phyloP scores from a whole-genome alignment of 1,284 basidiomycete species.

The Ustilago trichophora region DNA sequence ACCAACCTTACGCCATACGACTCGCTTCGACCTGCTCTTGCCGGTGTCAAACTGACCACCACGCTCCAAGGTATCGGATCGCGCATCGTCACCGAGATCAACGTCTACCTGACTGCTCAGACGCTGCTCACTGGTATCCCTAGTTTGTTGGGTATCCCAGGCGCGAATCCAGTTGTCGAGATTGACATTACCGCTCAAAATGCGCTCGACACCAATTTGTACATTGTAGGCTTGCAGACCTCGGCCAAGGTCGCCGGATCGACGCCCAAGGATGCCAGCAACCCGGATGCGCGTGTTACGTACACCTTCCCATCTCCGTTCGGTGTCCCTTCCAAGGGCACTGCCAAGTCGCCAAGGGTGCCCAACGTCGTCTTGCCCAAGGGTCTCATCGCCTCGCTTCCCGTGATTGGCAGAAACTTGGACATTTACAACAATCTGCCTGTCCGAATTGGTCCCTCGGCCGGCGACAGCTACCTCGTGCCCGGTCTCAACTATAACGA shows the following conservation, averaged over 20 bases:
- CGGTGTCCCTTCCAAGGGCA: slow-evolving; percentile 9
- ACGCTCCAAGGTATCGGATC: slow-evolving; percentile 69
- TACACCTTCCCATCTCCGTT: slow-evolving; percentile 44
- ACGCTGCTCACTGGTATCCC: slow-evolving; percentile 32
- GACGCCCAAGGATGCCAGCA: slow-evolving; percentile 16
- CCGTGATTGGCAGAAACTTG: slow-evolving; percentile 41
- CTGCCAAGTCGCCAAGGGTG: slow-evolving; percentile 26
- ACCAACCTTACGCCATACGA: slow-evolving; percentile 73
- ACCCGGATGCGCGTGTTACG: slow-evolving; percentile 32
- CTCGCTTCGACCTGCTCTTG: slow-evolving; percentile 73
- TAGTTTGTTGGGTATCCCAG: slow-evolving; percentile 14
- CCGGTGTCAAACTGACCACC: slow-evolving; percentile 72
- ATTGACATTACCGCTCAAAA: slow-evolving; percentile 43
- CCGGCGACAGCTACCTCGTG: slow-evolving; percentile 43
- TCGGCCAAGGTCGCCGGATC: slow-evolving; percentile 26
- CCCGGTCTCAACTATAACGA: slow-evolving; percentile 50
- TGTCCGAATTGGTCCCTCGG: slow-evolving; percentile 31
- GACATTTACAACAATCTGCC: slow-evolving; percentile 49
- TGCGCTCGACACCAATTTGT: slow-evolving; percentile 30
- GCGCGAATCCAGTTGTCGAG: slow-evolving; percentile 13
- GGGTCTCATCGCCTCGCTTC: slow-evolving; percentile 45
- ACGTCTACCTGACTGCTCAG: slow-evolving; percentile 41
- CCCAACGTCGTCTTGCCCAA: slow-evolving; percentile 45
- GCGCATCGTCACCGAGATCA: slow-evolving; percentile 49
- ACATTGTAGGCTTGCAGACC: slow-evolving; percentile 39